Percentiles rank a stretch among this genome's conserved stretches.
These are phyloP conservation scores for Erysimum cheiri DNA, from an alignment of 441 rosid species.

Conservation along the genomic window DNA sequence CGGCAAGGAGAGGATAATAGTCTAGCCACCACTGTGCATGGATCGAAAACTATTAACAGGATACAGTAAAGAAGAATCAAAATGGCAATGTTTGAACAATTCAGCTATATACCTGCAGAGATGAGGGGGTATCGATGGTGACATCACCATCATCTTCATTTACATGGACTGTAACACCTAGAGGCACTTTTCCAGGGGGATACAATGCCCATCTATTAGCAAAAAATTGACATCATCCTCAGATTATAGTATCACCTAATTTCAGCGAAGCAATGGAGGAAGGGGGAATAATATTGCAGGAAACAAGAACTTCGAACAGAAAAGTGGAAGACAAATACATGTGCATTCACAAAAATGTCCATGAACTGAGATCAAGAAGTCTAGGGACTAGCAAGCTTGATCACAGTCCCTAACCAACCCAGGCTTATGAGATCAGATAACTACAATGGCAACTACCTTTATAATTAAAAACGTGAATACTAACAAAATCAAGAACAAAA, in stretches of 20 bases:
- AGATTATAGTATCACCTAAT: constrained; percentile 34
- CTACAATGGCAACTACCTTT: not conserved
- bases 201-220: constrained; percentile 92
- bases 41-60: constrained; percentile 21
- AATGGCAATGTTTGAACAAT: constrained; percentile 24
- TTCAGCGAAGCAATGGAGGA: constrained; percentile 23
- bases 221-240: constrained; percentile 31
- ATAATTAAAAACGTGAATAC: not conserved
- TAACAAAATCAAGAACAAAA: not conserved
- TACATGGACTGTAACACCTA: constrained; percentile 96
- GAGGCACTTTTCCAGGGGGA: constrained; percentile 98
- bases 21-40: constrained; percentile 93
- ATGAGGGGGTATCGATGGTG: constrained; percentile 86
- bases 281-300: not conserved
- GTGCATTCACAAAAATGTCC: not conserved
- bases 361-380: not conserved
- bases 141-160: constrained; percentile 97
- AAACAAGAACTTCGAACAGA: constrained; percentile 10
- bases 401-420: not conserved
- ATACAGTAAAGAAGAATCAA: constrained; percentile 33
- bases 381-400: not conserved
- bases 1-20: constrained; percentile 90
- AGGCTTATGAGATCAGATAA: not conserved
- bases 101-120: constrained; percentile 74
- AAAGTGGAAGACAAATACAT: not conserved